These are phyloP conservation scores for Casuarina cunninghamiana DNA, from an alignment of 306 rosid species.

Conservation along the genomic window DNA sequence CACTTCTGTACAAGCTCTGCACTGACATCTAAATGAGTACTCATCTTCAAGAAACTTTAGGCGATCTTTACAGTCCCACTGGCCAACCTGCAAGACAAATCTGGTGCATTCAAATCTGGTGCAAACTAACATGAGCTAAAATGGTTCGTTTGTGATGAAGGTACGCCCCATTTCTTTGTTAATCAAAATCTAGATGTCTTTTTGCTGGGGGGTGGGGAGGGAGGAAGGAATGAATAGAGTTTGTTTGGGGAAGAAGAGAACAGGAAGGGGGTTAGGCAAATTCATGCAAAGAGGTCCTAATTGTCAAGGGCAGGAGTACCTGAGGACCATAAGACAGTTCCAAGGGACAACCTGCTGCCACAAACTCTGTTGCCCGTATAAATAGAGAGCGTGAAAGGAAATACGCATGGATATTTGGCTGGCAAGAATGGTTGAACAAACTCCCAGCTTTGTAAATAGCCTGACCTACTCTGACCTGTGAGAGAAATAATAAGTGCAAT, in stretches of 20 bases:
- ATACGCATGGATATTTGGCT: constrained; percentile 78
- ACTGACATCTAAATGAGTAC: constrained; percentile 65
- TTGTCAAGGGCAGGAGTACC: constrained; percentile 44
- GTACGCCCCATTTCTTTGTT: background rate
- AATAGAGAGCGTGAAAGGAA: constrained; percentile 72
- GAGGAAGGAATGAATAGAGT: background rate
- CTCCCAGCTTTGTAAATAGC: constrained; percentile 82
- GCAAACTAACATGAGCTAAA: background rate
- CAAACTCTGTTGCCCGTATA: constrained; percentile 61
- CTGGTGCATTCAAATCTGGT: background rate
- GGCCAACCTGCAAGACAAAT: constrained; percentile 70
- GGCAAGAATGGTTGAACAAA: constrained; percentile 88
- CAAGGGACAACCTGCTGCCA: constrained; percentile 56
- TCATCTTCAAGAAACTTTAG: constrained; percentile 65
- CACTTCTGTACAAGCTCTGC: constrained; percentile 67
- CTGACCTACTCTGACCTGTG: constrained; percentile 78
- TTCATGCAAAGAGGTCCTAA: constrained; percentile 16
- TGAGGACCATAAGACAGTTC: constrained; percentile 94
- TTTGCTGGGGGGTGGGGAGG: background rate
- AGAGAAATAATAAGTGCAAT: constrained; percentile 32
- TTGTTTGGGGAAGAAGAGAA: too few relatives aligned
- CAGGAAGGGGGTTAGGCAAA: too few relatives aligned
- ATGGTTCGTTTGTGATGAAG: background rate
- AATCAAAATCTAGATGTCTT: constrained; percentile 6
- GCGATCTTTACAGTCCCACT: constrained; percentile 77